These are phyloP conservation scores for Clavaria fumosa DNA, from an alignment of 768 basidiomycete genomes.

Conservation along the genomic window DNA sequence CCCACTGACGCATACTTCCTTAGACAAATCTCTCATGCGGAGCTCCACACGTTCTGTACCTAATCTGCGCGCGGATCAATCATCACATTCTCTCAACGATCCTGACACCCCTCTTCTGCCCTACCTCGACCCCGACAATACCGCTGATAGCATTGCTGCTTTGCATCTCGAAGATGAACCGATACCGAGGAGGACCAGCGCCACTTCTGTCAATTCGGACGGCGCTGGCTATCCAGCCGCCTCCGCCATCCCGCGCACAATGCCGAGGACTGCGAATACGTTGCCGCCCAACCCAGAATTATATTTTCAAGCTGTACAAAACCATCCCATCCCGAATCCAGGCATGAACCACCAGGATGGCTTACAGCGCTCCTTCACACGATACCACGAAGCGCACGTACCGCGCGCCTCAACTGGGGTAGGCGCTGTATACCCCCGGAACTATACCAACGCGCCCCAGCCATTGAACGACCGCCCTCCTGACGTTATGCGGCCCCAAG, in stretches of 20 bases:
- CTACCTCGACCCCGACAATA: slow-evolving; percentile 30
- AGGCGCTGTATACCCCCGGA: slow-evolving; percentile 8
- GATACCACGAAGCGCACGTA: slow-evolving; percentile 9
- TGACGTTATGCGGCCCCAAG: too few relatives aligned
- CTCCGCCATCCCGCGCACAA: slow-evolving; percentile 39
- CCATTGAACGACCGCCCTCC: not conserved
- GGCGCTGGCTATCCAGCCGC: slow-evolving; percentile 19
- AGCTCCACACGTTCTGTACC: not conserved
- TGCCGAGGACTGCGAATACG: slow-evolving; percentile 29
- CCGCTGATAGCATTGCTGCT: slow-evolving; percentile 36
- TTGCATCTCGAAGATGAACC: slow-evolving; percentile 24
- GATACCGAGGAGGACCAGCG: slow-evolving; percentile 15
- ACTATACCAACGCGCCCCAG: not conserved
- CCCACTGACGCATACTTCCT: not conserved
- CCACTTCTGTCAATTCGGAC: slow-evolving; percentile 12
- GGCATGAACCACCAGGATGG: slow-evolving; percentile 11
- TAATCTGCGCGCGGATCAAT: not conserved
- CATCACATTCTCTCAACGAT: not conserved
- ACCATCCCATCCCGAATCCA: slow-evolving; percentile 8
- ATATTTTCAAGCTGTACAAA: too few relatives aligned
- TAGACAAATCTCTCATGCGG: not conserved
- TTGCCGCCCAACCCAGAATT: slow-evolving; percentile 22
- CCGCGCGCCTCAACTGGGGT: slow-evolving; percentile 11
- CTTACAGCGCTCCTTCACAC: slow-evolving; percentile 10
- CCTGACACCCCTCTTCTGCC: slow-evolving; percentile 2